Conservation (phyloP, 2,329 filamentous ascomycete species). For the Parastagonospora nodorum region DNA sequence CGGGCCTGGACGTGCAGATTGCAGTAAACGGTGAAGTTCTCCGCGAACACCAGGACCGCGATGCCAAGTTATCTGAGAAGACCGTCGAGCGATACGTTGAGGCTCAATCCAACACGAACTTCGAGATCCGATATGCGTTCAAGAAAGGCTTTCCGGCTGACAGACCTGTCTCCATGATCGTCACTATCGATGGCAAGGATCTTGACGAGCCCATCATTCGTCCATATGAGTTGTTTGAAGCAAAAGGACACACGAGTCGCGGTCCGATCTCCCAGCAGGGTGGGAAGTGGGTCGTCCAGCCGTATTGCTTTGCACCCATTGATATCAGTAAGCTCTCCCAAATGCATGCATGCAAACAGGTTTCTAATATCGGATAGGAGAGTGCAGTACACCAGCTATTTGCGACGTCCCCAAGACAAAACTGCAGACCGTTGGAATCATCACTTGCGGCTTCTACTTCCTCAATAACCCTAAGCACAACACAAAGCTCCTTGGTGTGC, state of each 20-base stretch:
- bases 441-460: constrained; percentile 15
- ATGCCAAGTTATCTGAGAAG: constrained; percentile 6
- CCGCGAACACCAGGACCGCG: constrained; percentile 26
- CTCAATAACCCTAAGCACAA: constrained; percentile 5
- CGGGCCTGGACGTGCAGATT: constrained; percentile 24
- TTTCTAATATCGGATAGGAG: constrained; percentile 2
- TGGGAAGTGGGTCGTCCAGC: constrained; percentile 4
- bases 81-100: constrained; percentile 34
- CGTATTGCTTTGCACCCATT: constrained; percentile 20
- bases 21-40: constrained; percentile 20
- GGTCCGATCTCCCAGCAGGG: constrained; percentile 6
- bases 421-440: constrained; percentile 13
- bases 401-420: constrained; percentile 3
- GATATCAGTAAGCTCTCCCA: constrained; percentile 7
- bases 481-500: background rate
- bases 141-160: constrained; percentile 7
- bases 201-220: constrained; percentile 9
- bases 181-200: constrained; percentile 25
- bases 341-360: background rate
- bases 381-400: background rate
- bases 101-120: constrained; percentile 22
- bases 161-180: constrained; percentile 10
- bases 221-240: constrained; percentile 5
- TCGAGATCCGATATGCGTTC: constrained; percentile 22
- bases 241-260: constrained; percentile 2